Evolutionary conservation across 1,284 basidiomycete species (phyloP), one percentile per base, ranked within the genome.

Genomic region (Termitomyces sp.): DNA sequence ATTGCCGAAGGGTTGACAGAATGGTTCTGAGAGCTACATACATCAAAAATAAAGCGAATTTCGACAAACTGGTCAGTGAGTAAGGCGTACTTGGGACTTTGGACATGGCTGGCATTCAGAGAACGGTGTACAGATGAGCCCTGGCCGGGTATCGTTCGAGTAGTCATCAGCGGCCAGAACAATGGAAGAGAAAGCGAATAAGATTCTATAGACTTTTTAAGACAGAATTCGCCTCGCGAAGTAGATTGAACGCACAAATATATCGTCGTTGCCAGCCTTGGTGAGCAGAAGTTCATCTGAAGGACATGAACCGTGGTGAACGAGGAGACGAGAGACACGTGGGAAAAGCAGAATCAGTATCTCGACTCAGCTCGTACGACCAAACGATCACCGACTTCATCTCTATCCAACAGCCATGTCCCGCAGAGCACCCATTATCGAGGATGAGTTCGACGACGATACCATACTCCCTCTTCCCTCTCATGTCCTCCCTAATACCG

Each of bases 1-100:
- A 68, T 93, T 94, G 40, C 93, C 92, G 64, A 93, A 95, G 5
- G 93, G 92, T 64, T 90, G 82, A 69, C 92, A 96, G 69, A 89
- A 95, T 1, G 92, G 91, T 72, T 93, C 81, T 60, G 84, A 72
- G 21, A 90, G 75, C 92, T 94, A 60, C 10, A 18, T 30, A 11
- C 2, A 24, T n/a, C n/a, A 5, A 24, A 5, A 37, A n/a, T 28
- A 42, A 16, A 44, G 37, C n/a, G 53, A 53, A 34, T 47, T 39
- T 37, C 50, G 28, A 8, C 52, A 26, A 49, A 18, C 45, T 41
- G 16, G 40, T 38, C 13, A 31, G 5, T 2, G 9, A 37, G 5
- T 16, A 52, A 34, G 37, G 44, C 86, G 58, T 65, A 93, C 92
- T 47, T 84, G 79, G 57, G 88, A 84, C 14, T 76, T 68, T 18